A percentile compares a stretch with the other conserved stretches of the same genome.
Evolutionary conservation across 164 flowering plant species (phyloP).

Genomic region (Chimonanthus salicifolius): DNA sequence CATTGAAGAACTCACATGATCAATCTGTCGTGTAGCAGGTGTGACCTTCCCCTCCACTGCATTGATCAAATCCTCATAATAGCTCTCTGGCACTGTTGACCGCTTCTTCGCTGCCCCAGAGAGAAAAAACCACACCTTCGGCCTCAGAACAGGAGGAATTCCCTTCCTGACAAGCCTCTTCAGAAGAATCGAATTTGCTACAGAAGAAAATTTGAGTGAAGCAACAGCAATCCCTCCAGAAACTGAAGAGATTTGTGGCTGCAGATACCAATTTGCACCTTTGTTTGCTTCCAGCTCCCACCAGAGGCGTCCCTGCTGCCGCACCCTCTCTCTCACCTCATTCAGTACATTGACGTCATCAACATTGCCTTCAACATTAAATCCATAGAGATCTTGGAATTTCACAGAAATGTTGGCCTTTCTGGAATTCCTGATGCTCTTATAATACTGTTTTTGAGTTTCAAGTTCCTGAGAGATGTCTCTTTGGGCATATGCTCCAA

Average conservation of each 20-base stretch:
- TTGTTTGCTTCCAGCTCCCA: constrained; percentile 89
- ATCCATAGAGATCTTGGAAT: constrained; percentile 93
- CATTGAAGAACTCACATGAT: constrained; percentile 59
- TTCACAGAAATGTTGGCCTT: constrained; percentile 74
- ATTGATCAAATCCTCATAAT: constrained; percentile 67
- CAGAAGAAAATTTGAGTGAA: constrained; percentile 49
- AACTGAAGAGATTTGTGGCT: constrained; percentile 40
- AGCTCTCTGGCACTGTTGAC: constrained; percentile 91
- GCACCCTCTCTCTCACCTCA: constrained; percentile 95
- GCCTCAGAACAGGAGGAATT: constrained; percentile 80
- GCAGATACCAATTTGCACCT: constrained; percentile 91
- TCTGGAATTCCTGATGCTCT: constrained; percentile 65
- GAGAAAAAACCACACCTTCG: constrained; percentile 90
- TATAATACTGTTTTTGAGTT: constrained; percentile 45
- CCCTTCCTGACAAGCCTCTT: constrained; percentile 87
- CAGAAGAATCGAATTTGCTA: constrained; percentile 71
- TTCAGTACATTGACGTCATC: constrained; percentile 94
- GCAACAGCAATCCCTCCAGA: constrained; percentile 42
- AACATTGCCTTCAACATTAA: constrained; percentile 93
- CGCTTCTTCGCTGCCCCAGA: constrained; percentile 95
- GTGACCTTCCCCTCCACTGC: constrained; percentile 88
- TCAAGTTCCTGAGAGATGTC: constrained; percentile 56
- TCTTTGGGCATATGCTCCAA: constrained; percentile 2
- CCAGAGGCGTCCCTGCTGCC: constrained; percentile 87
- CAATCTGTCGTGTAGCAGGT: constrained; percentile 85